Percentiles rank a stretch among this genome's conserved stretches.
These are phyloP conservation scores for Takashimella koratensis DNA, from an alignment of 1,284 basidiomycete species.

Conservation along the genomic window DNA sequence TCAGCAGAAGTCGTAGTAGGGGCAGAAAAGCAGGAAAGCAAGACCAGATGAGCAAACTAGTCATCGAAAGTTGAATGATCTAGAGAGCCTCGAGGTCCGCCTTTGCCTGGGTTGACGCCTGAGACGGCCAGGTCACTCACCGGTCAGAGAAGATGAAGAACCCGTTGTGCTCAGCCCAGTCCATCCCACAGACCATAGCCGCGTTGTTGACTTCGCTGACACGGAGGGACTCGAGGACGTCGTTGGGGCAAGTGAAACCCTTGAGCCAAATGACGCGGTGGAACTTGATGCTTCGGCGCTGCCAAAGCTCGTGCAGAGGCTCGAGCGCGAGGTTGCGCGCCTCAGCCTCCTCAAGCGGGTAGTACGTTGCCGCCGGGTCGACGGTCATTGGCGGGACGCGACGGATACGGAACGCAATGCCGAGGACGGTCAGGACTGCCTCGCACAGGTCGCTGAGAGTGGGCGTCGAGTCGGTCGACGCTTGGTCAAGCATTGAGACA, in stretches of 20 bases:
- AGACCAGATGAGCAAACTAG: too few relatives aligned
- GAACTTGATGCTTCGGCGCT: slow-evolving; percentile 73
- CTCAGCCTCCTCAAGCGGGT: slow-evolving; percentile 87
- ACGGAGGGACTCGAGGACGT: slow-evolving; percentile 88
- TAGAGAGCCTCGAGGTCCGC: too few relatives aligned
- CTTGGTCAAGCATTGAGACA: slow-evolving; percentile 93
- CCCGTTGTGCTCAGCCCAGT: slow-evolving; percentile 94
- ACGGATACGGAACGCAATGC: slow-evolving; percentile 84
- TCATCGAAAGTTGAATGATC: too few relatives aligned
- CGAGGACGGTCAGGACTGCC: slow-evolving; percentile 81
- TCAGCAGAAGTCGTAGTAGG: too few relatives aligned
- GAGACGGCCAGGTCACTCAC: slow-evolving; percentile 49
- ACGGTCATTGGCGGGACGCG: slow-evolving; percentile 82
- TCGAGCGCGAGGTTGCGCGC: slow-evolving; percentile 86
- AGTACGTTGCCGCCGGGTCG: slow-evolving; percentile 80
- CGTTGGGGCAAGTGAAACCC: slow-evolving; percentile 93
- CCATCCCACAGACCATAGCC: slow-evolving; percentile 96
- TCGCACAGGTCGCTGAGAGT: slow-evolving; percentile 89
- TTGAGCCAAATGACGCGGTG: slow-evolving; percentile 91
- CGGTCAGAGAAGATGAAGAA: slow-evolving; percentile 96
- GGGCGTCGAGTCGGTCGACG: slow-evolving; percentile 84
- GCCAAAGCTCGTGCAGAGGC: slow-evolving; percentile 76
- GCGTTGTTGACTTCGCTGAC: slow-evolving; percentile 84
- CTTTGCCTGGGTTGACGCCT: background rate
- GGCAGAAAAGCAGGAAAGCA: slow-evolving; percentile 2